A percentile compares a stretch with the other conserved stretches of the same genome.
Evolutionary conservation across 805 yeast genomes (phyloP).

Genomic region (Metschnikowia koreensis): DNA sequence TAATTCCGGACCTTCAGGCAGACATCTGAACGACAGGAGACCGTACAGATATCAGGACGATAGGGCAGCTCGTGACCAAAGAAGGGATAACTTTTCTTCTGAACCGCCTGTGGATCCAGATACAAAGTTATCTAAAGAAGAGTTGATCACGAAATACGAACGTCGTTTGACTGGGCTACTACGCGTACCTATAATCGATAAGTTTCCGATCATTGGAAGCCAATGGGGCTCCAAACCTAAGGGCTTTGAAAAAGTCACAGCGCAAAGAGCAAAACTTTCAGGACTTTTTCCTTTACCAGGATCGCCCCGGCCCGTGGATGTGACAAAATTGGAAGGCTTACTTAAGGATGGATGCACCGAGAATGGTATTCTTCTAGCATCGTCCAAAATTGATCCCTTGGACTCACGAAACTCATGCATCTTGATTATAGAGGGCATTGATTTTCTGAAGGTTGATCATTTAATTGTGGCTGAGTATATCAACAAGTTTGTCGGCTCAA

Average conservation of each 20-base stretch:
- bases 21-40: slow-evolving; percentile 2
- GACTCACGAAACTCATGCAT: slow-evolving; percentile 36
- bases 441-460: slow-evolving; percentile 33
- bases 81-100: slow-evolving; percentile 5
- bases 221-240: slow-evolving; percentile 72
- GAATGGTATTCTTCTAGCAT: slow-evolving; percentile 30
- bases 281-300: slow-evolving; percentile 74
- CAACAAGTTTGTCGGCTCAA: slow-evolving; percentile 43
- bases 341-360: slow-evolving; percentile 32
- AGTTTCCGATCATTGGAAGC: slow-evolving; percentile 49
- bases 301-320: slow-evolving; percentile 42
- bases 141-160: slow-evolving; percentile 23
- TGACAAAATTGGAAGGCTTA: slow-evolving; percentile 41
- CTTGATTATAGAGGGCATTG: slow-evolving; percentile 30
- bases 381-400: slow-evolving; percentile 37
- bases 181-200: slow-evolving; percentile 47
- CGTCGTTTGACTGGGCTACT: slow-evolving; percentile 32
- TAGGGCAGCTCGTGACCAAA: slow-evolving; percentile 20
- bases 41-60: slow-evolving; percentile 12
- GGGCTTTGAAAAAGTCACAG: slow-evolving; percentile 71
- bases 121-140: slow-evolving; percentile 19
- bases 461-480: slow-evolving; percentile 44
- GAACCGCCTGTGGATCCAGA: slow-evolving; percentile 15
- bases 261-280: slow-evolving; percentile 73
- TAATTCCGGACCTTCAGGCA: neutral